phyloP scores from a whole-genome alignment of 129 eudicot species.

The carrot (Daucus carota) region DNA sequence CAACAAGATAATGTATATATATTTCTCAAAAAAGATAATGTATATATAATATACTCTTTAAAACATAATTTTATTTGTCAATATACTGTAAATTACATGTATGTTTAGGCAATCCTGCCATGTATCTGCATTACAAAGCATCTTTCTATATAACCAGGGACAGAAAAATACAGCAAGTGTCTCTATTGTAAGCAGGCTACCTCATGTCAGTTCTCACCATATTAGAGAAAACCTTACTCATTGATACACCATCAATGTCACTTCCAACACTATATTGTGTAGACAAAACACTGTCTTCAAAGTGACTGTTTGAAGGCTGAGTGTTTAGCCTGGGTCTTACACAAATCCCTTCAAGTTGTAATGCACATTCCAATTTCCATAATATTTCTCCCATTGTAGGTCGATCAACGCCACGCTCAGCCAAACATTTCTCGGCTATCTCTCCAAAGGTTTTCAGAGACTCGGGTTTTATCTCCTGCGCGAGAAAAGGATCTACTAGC shows the following conservation, averaged over 20 bases:
- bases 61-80: no score
- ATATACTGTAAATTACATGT: neutral
- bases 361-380: conserved; percentile 38
- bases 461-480: conserved; percentile 35
- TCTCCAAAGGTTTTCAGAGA: conserved; percentile 41
- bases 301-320: conserved; percentile 12
- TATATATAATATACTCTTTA: no score
- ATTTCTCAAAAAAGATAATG: no score
- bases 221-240: conserved; percentile 59
- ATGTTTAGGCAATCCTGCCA: neutral
- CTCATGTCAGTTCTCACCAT: conserved; percentile 56
- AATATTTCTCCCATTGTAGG: conserved; percentile 37
- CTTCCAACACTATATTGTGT: conserved; percentile 35
- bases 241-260: conserved; percentile 51
- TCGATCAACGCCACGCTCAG: conserved; percentile 41
- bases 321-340: conserved; percentile 6
- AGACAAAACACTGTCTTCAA: conserved; percentile 27
- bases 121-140: neutral
- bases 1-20: no score
- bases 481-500: conserved; percentile 41
- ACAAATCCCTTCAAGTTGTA: conserved; percentile 33
- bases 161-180: neutral
- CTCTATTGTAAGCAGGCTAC: conserved; percentile 8
- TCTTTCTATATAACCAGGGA: neutral
- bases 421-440: conserved; percentile 55